Conservation (phyloP, 257 asterid genomes). For the Ajuga chamaepitys region DNA sequence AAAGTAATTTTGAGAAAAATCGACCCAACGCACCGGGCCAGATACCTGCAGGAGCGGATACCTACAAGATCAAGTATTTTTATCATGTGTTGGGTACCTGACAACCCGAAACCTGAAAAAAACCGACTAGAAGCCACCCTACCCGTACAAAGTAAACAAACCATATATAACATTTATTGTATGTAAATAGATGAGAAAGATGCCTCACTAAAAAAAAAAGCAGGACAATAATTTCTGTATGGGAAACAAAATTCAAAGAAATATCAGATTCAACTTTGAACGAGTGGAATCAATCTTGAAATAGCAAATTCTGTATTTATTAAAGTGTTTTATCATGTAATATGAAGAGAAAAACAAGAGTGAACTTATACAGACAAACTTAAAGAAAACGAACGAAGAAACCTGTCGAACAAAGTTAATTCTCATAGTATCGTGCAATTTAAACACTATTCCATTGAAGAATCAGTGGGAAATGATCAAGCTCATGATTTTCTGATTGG, state of each 20-base stretch:
- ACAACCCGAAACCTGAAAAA: no score
- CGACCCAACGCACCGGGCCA: no score
- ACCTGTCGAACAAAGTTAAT: neutral
- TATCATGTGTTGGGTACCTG: no score
- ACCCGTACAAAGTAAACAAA: no score
- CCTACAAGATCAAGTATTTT: no score
- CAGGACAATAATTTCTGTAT: neutral
- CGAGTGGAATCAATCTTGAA: slow-evolving; percentile 20
- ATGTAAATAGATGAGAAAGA: no score
- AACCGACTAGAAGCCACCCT: no score
- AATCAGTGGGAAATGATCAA: slow-evolving; percentile 20
- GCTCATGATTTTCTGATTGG: slow-evolving; percentile 18
- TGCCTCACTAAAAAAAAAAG: no score
- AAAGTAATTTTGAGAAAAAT: no score
- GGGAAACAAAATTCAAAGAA: slow-evolving; percentile 8
- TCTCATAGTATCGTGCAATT: slow-evolving; percentile 1
- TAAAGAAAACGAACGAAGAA: no score
- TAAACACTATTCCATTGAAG: slow-evolving; percentile 1
- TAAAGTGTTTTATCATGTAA: neutral
- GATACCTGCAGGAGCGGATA: no score
- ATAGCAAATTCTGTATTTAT: slow-evolving; percentile 15
- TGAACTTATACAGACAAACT: slow-evolving; percentile 2
- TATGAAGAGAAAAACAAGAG: neutral
- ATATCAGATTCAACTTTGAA: slow-evolving; percentile 9
- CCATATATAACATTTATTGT: no score